These are phyloP conservation scores for Colletotrichum higginsianum DNA, from an alignment of 2,329 filamentous ascomycete species.

Conservation along the genomic window DNA sequence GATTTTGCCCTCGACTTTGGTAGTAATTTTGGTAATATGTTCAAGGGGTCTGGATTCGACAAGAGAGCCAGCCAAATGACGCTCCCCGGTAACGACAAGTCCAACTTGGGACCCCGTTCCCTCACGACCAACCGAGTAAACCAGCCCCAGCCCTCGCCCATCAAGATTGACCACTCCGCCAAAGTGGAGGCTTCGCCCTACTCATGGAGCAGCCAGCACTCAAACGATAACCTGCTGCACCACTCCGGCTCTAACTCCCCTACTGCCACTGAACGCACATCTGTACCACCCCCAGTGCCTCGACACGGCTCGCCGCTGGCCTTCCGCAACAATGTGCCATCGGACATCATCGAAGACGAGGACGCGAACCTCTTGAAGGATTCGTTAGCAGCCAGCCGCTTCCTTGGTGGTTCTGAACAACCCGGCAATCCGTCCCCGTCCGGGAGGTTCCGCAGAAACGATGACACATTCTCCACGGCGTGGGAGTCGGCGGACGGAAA, in stretches of 20 bases:
- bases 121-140: constrained; percentile 62
- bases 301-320: constrained; percentile 53
- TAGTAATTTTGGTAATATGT: constrained; percentile 71
- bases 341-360: constrained; percentile 64
- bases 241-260: constrained; percentile 50
- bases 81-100: constrained; percentile 55
- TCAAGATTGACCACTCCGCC: constrained; percentile 62
- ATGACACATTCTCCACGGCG: constrained; percentile 56
- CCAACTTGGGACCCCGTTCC: constrained; percentile 55
- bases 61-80: constrained; percentile 68
- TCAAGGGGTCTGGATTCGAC: constrained; percentile 63
- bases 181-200: constrained; percentile 62
- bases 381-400: constrained; percentile 64
- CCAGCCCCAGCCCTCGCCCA: constrained; percentile 60
- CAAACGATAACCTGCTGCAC: constrained; percentile 64
- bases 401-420: constrained; percentile 51
- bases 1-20: constrained; percentile 68
- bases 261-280: constrained; percentile 53
- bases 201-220: constrained; percentile 67
- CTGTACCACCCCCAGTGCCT: constrained; percentile 55
- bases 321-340: constrained; percentile 51
- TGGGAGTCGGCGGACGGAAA: constrained; percentile 45
- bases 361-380: constrained; percentile 68
- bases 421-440: constrained; percentile 42
- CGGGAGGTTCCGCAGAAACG: constrained; percentile 56